Evolutionary conservation across 352 stramenopile species (phyloP).

Genomic region (Phytopythium cucurbitacearum): DNA sequence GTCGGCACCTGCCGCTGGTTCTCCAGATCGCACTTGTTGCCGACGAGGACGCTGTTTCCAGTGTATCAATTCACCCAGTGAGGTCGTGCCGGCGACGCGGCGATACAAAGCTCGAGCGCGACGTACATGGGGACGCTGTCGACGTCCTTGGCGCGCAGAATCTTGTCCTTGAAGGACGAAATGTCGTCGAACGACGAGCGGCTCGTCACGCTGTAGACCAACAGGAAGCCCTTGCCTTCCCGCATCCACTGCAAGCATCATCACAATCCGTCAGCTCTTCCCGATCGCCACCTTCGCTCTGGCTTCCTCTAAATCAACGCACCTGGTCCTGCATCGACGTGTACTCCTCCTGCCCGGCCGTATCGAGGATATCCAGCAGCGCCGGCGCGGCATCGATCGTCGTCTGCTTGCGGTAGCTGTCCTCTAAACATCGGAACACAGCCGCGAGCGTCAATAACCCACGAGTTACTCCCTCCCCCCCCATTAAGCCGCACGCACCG

Average conservation of each 20-base stretch:
- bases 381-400: constrained; percentile 80
- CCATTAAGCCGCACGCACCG: constrained; percentile 26
- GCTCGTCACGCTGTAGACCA: constrained; percentile 89
- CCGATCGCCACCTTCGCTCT: background rate
- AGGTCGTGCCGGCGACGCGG: too few species aligned
- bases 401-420: constrained; percentile 90
- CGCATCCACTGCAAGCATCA: constrained; percentile 77
- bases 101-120: too few species aligned
- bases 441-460: background rate
- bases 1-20: constrained; percentile 64
- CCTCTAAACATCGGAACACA: constrained; percentile 46
- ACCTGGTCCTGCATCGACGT: constrained; percentile 90
- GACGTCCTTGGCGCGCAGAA: constrained; percentile 86
- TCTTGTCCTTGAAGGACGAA: constrained; percentile 87
- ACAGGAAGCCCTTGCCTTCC: constrained; percentile 87
- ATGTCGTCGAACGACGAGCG: constrained; percentile 90
- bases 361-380: constrained; percentile 90
- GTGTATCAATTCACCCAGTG: too few species aligned
- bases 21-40: constrained; percentile 88
- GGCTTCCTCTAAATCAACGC: background rate
- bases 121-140: constrained; percentile 78
- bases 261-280: background rate
- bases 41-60: constrained; percentile 55
- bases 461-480: background rate
- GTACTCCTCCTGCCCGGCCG: constrained; percentile 90